phyloP scores from a whole-genome alignment of 2,329 filamentous ascomycete species.

The Penicillium sp. region DNA sequence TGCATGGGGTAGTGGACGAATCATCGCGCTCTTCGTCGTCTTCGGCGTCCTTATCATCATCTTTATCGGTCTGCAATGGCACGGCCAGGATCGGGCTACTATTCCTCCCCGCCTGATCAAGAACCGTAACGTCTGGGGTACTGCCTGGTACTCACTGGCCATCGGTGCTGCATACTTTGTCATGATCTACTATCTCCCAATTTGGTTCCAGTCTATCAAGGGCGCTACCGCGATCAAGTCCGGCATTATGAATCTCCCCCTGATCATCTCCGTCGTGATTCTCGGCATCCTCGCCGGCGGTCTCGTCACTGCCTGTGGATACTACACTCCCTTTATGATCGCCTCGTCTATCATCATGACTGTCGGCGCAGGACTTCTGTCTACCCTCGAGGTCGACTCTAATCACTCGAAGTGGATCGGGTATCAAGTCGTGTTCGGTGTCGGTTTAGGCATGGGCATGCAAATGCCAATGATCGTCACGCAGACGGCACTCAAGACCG shows the following conservation, averaged over 20 bases:
- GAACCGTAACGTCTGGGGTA: conserved; percentile 42
- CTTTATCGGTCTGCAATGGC: conserved; percentile 36
- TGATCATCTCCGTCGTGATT: conserved; percentile 31
- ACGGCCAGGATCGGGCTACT: conserved; percentile 40
- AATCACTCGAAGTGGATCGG: conserved; percentile 36
- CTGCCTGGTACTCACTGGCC: conserved; percentile 40
- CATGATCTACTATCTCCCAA: conserved; percentile 46
- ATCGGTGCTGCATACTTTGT: conserved; percentile 43
- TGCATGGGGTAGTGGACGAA: conserved; percentile 42
- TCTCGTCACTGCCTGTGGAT: conserved; percentile 31
- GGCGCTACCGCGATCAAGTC: conserved; percentile 31
- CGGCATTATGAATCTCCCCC: conserved; percentile 37
- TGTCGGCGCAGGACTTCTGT: conserved; percentile 35
- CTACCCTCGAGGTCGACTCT: conserved; percentile 32
- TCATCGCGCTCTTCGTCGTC: conserved; percentile 48
- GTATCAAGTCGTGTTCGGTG: conserved; percentile 36
- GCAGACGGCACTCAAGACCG: conserved; percentile 30
- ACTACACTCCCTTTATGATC: conserved; percentile 41
- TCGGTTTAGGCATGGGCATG: conserved; percentile 35
- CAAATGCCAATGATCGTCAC: conserved; percentile 35
- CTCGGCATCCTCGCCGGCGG: conserved; percentile 30
- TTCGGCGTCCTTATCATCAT: conserved; percentile 47
- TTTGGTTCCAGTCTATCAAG: conserved; percentile 43
- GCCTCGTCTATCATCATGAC: conserved; percentile 29
- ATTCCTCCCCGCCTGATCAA: conserved; percentile 44